Base-by-base conservation (phyloP, 345 rosid genomes). In the Acer negundo region DNA sequence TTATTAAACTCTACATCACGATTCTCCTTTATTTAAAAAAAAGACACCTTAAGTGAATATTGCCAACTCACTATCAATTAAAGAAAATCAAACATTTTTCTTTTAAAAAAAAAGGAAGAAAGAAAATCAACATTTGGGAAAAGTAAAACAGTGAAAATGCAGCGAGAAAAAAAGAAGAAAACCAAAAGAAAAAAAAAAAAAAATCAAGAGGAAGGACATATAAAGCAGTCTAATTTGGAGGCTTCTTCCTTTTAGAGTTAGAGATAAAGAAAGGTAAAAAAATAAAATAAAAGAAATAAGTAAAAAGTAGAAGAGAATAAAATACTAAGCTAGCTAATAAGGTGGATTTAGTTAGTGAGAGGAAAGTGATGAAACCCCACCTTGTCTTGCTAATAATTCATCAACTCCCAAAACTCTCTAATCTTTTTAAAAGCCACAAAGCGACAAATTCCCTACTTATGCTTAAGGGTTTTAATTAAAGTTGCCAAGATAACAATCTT, bases 361-460 rank as follows among this genome's bases (percentile, higher is more conserved):
- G 31, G n/a, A 56, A 61, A 56, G 24, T 17, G 15, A 78, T 64
- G 61, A 82, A 82, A 63, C 58, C 51, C 80, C 70, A 80, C 58
- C 44, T 72, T 62, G 24, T 69, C 24, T 44, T 24, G 47, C 20
- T 69, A 55, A 81, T 35, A 51, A 77, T 70, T 68, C 59, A 72
- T 63, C 62, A 68, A 35, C 38, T 35, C 26, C 69, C 56, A 44
- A 77, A 74, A 62, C 49, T 63, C 67, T 61, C 67, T 35, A 62
- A 75, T 80, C 78, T 77, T 84, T 84, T 68, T 31, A 67, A 78
- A 83, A 79, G 80, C 38, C 38, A 75, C 64, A 78, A 81, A 58
- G 72, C 86, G 84, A 87, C 86, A 85, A 83, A 79, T 78, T 83
- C 86, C 75, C 81, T 77, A 75, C 86, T 87, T 82, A 81, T 81